A percentile compares a stretch with the other conserved stretches of the same genome.
phyloP scores from a whole-genome alignment of 2,329 filamentous ascomycete species.

The Ophiognomonia clavigignenti-juglandacearum region DNA sequence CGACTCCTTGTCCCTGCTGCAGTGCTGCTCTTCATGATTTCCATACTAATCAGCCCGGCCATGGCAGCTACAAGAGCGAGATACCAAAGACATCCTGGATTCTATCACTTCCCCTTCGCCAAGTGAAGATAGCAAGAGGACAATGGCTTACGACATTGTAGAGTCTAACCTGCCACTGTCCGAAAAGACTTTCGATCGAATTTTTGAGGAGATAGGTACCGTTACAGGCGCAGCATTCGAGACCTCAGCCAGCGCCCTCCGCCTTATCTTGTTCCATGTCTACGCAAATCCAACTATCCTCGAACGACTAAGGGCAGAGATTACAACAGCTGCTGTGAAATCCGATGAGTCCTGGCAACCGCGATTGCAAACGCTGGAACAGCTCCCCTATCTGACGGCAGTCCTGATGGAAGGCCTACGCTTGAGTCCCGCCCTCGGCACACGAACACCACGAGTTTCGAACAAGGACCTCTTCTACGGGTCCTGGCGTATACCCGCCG shows the following conservation, averaged over 20 bases:
- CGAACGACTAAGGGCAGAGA: conserved; percentile 27
- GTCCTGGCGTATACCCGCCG: conserved; percentile 20
- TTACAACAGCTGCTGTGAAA: conserved; percentile 15
- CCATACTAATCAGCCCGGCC: not conserved
- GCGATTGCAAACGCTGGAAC: conserved; percentile 3
- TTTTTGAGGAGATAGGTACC: conserved; percentile 28
- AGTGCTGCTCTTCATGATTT: not conserved
- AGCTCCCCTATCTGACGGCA: conserved; percentile 35
- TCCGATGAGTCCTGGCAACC: not conserved
- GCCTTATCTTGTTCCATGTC: conserved; percentile 30
- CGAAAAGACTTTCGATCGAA: conserved; percentile 28
- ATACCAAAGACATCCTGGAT: conserved; percentile 2
- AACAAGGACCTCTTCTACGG: conserved; percentile 2
- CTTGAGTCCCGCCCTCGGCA: conserved; percentile 35
- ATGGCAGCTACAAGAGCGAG: conserved; percentile 2
- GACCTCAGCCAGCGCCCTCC: conserved; percentile 31
- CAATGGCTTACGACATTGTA: not conserved
- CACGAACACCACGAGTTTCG: conserved; percentile 31
- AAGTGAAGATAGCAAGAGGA: not conserved
- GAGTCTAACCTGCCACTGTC: conserved; percentile 21
- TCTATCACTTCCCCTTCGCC: not conserved
- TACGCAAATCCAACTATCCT: conserved; percentile 27
- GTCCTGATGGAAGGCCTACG: conserved; percentile 41
- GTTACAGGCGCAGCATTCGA: conserved; percentile 32
- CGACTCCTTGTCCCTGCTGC: too few species aligned